These are phyloP conservation scores for Salisapilia sapeloensis DNA, from an alignment of 352 stramenopile species.

Conservation along the genomic window DNA sequence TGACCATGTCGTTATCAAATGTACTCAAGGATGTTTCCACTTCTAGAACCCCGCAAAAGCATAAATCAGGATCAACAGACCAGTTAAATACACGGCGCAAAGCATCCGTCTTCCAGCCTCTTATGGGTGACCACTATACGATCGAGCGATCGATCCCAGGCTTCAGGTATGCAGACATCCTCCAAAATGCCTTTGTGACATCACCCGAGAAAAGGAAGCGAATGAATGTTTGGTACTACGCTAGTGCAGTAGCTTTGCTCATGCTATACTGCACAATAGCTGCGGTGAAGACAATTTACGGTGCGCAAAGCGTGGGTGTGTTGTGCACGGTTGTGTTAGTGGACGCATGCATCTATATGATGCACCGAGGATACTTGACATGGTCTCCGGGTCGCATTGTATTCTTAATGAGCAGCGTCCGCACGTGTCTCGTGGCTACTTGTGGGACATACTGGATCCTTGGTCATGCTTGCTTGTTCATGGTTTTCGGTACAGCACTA, in stretches of 20 bases:
- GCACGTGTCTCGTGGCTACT: slow-evolving; percentile 49
- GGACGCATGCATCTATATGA: slow-evolving; percentile 59
- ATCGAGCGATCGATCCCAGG: slow-evolving; percentile 58
- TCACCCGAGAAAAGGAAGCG: slow-evolving; percentile 19
- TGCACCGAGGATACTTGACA: slow-evolving; percentile 37
- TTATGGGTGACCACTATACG: slow-evolving; percentile 67
- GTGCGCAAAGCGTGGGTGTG: slow-evolving; percentile 40
- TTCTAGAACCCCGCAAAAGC: slow-evolving; percentile 10
- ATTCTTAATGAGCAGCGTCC: slow-evolving; percentile 49
- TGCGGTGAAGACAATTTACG: slow-evolving; percentile 27
- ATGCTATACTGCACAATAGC: slow-evolving; percentile 46
- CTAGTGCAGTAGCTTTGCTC: slow-evolving; percentile 20
- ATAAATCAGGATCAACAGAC: slow-evolving; percentile 4
- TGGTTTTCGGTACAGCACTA: slow-evolving; percentile 58
- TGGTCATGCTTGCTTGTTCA: slow-evolving; percentile 60
- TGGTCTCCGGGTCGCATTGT: slow-evolving; percentile 75
- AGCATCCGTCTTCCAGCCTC: slow-evolving; percentile 49
- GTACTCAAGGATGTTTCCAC: slow-evolving; percentile 53
- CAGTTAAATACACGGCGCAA: slow-evolving; percentile 16
- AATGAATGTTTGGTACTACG: slow-evolving; percentile 36
- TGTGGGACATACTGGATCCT: slow-evolving; percentile 69
- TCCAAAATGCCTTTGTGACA: slow-evolving; percentile 67
- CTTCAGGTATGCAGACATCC: slow-evolving; percentile 51
- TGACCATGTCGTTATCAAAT: slow-evolving; percentile 67
- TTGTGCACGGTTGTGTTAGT: slow-evolving; percentile 46